phyloP scores from a whole-genome alignment of 2,329 filamentous ascomycete species.

The Cryphonectria naterciae region DNA sequence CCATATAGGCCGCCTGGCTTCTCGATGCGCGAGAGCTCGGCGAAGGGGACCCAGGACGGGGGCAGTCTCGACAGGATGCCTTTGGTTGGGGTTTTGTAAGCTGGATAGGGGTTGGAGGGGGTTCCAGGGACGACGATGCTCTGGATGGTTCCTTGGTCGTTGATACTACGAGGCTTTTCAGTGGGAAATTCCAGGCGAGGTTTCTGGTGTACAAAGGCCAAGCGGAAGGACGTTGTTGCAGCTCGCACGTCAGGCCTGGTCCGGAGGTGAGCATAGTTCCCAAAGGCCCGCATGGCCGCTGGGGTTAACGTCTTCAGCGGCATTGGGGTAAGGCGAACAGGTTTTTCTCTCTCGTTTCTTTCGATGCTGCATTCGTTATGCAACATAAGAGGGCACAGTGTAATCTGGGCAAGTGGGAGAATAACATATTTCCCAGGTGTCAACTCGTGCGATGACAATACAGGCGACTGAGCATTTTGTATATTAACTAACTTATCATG shows the following conservation, averaged over 20 bases:
- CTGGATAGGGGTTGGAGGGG: not conserved
- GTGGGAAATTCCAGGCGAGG: not conserved
- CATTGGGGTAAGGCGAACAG: not conserved
- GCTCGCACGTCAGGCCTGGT: not conserved
- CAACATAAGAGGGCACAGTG: not conserved
- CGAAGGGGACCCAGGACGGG: slow-evolving; percentile 31
- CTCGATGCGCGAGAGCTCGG: slow-evolving; percentile 33
- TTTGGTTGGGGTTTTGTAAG: not conserved
- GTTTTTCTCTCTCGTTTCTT: not conserved
- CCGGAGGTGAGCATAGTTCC: not conserved
- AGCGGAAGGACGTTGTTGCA: not conserved
- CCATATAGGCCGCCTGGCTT: slow-evolving; percentile 32
- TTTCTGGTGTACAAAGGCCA: not conserved
- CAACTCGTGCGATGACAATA: not conserved
- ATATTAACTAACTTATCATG: not conserved
- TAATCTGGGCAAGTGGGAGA: not conserved
- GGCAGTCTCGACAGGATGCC: slow-evolving; percentile 12
- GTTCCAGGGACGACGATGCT: not conserved
- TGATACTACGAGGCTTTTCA: not conserved
- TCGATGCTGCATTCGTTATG: not conserved
- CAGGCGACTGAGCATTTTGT: not conserved
- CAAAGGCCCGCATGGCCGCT: not conserved
- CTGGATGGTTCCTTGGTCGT: not conserved
- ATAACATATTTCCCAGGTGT: too few species aligned
- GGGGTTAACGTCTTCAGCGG: not conserved